Evolutionary conservation across 1,284 basidiomycete species (phyloP), one percentile per base, ranked within the genome.

Genomic region (Ganoderma lingzhi): DNA sequence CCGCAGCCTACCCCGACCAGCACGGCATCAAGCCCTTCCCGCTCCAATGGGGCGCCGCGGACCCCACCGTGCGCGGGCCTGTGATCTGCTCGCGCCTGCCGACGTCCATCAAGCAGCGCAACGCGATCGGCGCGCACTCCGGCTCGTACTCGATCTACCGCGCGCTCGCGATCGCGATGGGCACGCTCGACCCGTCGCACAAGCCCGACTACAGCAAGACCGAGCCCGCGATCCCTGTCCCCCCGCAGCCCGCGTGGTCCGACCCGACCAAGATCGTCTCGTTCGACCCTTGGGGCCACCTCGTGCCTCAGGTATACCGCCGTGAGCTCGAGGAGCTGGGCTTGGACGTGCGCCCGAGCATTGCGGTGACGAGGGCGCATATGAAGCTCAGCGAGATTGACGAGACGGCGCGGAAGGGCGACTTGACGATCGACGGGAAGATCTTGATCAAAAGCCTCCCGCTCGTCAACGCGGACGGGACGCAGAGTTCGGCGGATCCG

Each of bases 121-220:
- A 98, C 80, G 94, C 97, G 14, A 89, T 99, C 78, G 97, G 97
- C 15, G 96, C 97, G 0, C 96, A 98, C 79, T 93, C 92, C 0
- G 97, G 96, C 14, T 94, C 93, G 2, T 99, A 99, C 82, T 96
- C 94, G 12, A 96, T 98, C 81, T 99, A 98, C 81, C 91, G 96
- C 58, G 95, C 97, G 0, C 87, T 99, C 14, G 90, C 94, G 12
- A 95, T 97, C 76, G 96, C 96, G 2, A 94, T 97, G 88, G 96
- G 96, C 62, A 89, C 94, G 37, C 90, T 99, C 67, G 86, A 91
- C 59, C 95, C 95, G 0, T 88, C 91, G 32, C 93, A 96, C 83
- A 92, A 94, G 80, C 95, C 96, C 5, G 93, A 96, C 78, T 96
- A 94, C 80, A 87, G 87, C 66, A 88, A 93, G 80, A 98, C 97